Percentiles rank a stretch among this genome's conserved stretches.
Evolutionary conservation across 2,329 filamentous ascomycete genomes (phyloP).

Genomic region (Talaromyces sp.): DNA sequence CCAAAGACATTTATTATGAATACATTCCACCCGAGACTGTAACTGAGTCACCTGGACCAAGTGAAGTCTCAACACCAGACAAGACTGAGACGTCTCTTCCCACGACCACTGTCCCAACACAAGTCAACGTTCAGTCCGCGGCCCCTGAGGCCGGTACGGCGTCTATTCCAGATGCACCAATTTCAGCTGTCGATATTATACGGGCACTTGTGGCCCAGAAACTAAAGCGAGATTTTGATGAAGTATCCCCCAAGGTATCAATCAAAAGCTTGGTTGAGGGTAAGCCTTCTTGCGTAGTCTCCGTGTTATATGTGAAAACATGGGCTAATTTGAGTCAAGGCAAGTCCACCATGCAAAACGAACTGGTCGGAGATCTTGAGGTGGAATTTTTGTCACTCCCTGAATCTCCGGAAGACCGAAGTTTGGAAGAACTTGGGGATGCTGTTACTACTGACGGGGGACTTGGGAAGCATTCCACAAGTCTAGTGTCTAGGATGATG

Average conservation of each 20-base stretch:
- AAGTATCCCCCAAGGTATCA: conserved; percentile 87
- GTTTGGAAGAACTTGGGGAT: conserved; percentile 71
- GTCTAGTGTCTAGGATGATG: conserved; percentile 85
- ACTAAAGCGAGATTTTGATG: conserved; percentile 84
- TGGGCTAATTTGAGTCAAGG: conserved; percentile 51
- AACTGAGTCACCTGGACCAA: no score
- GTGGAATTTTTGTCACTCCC: conserved; percentile 98
- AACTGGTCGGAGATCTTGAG: conserved; percentile 93
- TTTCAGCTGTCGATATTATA: conserved; percentile 83
- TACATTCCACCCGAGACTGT: no score
- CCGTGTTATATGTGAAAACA: not conserved
- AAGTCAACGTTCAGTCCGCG: no score
- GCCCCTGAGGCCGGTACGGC: no score
- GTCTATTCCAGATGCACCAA: conserved; percentile 71
- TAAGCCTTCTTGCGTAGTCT: not conserved
- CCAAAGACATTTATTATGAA: conserved; percentile 99
- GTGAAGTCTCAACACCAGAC: no score
- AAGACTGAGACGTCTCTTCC: no score
- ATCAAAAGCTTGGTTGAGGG: conserved; percentile 72
- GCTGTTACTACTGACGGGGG: conserved; percentile 90
- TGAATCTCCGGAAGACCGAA: conserved; percentile 96
- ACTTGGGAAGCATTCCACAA: conserved; percentile 91
- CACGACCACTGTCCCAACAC: no score
- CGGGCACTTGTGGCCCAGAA: conserved; percentile 89
- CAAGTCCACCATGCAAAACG: conserved; percentile 97